A percentile compares a stretch with the other conserved stretches of the same genome.
Evolutionary conservation across 495 filamentous ascomycete species (phyloP).

Genomic region (Clavariopsis aquatica): DNA sequence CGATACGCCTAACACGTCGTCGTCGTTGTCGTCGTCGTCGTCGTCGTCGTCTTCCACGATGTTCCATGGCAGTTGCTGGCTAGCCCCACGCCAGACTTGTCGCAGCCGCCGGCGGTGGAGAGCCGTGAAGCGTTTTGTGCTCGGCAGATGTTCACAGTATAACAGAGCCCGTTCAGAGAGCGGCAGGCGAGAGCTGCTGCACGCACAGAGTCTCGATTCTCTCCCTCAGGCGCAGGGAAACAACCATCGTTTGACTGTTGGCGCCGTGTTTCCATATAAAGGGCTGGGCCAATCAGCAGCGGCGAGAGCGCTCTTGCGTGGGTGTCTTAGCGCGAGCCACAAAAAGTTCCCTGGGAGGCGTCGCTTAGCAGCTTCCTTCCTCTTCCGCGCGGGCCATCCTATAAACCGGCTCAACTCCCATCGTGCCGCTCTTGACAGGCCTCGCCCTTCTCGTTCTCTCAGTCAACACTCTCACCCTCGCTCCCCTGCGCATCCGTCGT

Average conservation of each 20-base stretch:
- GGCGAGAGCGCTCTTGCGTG: background rate
- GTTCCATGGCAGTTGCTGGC: background rate
- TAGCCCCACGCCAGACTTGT: background rate
- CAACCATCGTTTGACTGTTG: background rate
- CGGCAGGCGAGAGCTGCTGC: background rate
- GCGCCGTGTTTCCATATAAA: background rate
- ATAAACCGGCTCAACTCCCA: conserved; percentile 2
- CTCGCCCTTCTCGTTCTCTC: background rate
- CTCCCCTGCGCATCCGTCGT: conserved; percentile 4
- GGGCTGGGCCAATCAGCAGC: background rate
- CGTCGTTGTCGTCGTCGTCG: background rate
- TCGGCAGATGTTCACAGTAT: background rate
- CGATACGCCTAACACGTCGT: background rate
- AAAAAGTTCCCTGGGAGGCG: background rate
- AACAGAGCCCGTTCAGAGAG: background rate
- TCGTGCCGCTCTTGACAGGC: background rate
- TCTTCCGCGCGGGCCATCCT: background rate
- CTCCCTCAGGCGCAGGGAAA: background rate
- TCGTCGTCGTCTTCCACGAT: background rate
- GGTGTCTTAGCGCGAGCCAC: background rate
- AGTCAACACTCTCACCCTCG: conserved; percentile 1
- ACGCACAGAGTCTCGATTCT: background rate
- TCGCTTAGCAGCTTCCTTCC: background rate
- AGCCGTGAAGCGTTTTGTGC: background rate
- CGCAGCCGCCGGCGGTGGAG: background rate